These are phyloP conservation scores for Onygenales sp. DNA, from an alignment of 2,329 filamentous ascomycete species.

Conservation along the genomic window DNA sequence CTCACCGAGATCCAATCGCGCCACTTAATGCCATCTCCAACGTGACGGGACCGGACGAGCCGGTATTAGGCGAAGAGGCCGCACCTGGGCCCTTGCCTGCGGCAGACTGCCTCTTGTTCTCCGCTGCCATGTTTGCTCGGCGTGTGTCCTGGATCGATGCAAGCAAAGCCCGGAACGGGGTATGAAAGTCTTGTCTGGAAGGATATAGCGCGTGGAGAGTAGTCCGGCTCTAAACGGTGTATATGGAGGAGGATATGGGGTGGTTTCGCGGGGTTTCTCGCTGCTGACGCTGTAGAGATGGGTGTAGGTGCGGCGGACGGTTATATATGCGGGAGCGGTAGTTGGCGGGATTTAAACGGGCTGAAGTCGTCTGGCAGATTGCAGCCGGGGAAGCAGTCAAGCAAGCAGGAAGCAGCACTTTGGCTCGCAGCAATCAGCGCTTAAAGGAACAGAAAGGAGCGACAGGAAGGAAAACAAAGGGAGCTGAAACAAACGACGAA, in stretches of 20 bases:
- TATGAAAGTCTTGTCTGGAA: not conserved
- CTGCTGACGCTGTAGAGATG: no score
- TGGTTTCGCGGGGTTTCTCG: no score
- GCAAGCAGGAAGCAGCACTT: no score
- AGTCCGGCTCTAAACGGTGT: no score
- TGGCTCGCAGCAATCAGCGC: not conserved
- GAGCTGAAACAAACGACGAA: slow-evolving; percentile 1
- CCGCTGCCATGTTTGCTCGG: slow-evolving; percentile 28
- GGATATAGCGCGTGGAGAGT: not conserved
- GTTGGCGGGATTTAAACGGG: no score
- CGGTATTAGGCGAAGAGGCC: slow-evolving; percentile 25
- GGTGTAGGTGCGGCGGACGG: no score
- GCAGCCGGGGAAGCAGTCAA: no score
- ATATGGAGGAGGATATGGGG: no score
- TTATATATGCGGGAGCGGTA: no score
- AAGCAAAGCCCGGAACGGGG: not conserved
- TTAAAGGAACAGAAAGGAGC: slow-evolving; percentile 5
- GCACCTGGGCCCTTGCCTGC: slow-evolving; percentile 42
- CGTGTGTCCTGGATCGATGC: no score
- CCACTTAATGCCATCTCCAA: slow-evolving; percentile 47
- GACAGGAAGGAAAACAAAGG: slow-evolving; percentile 2
- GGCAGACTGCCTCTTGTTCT: slow-evolving; percentile 49
- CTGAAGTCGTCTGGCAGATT: no score
- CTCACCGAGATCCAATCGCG: slow-evolving; percentile 54
- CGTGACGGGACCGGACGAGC: slow-evolving; percentile 38